Percentiles rank a stretch among this genome's conserved stretches.
Evolutionary conservation across 495 filamentous ascomycete species (phyloP).

Genomic region (Tuber aestivum): DNA sequence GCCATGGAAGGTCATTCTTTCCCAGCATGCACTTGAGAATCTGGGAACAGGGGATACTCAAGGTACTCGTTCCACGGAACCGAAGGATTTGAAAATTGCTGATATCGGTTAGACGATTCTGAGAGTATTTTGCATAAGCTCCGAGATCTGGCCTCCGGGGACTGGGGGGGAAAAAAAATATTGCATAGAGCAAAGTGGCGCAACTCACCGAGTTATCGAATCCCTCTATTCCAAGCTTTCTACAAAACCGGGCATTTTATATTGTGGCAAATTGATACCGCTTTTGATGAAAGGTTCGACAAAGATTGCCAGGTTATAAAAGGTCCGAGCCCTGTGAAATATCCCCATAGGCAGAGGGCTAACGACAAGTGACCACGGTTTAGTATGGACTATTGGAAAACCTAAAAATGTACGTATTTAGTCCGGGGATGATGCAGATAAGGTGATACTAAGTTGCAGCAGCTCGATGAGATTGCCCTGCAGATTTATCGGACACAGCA

Average conservation of each 20-base stretch:
- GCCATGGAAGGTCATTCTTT: slow-evolving; percentile 46
- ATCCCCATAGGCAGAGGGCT: neutral
- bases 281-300: slow-evolving; percentile 21
- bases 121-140: neutral
- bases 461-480: neutral
- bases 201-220: neutral
- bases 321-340: slow-evolving; percentile 12
- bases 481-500: neutral
- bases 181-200: too few relatives aligned
- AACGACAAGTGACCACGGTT: neutral
- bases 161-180: too few relatives aligned
- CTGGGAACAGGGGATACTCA: slow-evolving; percentile 8
- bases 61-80: neutral
- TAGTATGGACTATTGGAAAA: slow-evolving; percentile 24
- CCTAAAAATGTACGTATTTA: neutral
- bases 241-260: slow-evolving; percentile 18
- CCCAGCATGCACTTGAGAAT: slow-evolving; percentile 41
- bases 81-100: neutral
- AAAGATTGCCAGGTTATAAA: slow-evolving; percentile 23
- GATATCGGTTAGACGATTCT: neutral
- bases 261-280: slow-evolving; percentile 32
- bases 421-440: neutral
- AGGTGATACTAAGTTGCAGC: neutral
- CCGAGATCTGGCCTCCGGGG: too few relatives aligned
- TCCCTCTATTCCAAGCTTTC: slow-evolving; percentile 16